Evolutionary conservation across 345 rosid species (phyloP), one percentile per base, ranked within the genome.

Genomic region (Syzygium aromaticum): DNA sequence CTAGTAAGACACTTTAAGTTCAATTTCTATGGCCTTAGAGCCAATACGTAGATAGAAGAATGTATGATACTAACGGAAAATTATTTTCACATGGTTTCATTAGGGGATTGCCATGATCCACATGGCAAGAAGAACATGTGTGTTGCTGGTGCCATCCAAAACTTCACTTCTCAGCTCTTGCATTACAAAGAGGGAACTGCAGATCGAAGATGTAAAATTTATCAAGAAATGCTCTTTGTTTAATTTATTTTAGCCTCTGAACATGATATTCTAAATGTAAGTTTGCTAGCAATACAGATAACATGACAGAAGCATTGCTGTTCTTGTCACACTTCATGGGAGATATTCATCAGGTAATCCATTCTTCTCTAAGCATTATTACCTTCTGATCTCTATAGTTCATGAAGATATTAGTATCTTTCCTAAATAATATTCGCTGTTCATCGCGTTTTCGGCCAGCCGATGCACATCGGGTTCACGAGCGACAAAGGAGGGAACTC

Each of bases 311-410:
- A 89, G 98, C 99, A 64, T 90, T 97, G 88, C 85, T 97, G 86
- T 97, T 97, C 92, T 90, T 96, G 89, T 95, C 99, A 25, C 98
- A 97, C 87, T 97, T 96, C 92, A 93, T 96, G 95, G 99, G 99
- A 87, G 99, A 96, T 88, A 90, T 97, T 85, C 98, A 96, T 88
- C 98, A 97, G 98, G 98, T 95, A 87, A 73, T 9, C 21, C 84
- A 22, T 21, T 19, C 84, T 40, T 22, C 27, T 23, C 82, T 43
- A 63, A 21, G 27, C 49, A 14, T 30, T 28, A 6, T 33, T 86
- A 30, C 77, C 25, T 10, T n/a, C 28, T 17, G 13, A 38, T 43
- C 30, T 86, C 52, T 21, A 28, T 28, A 61, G 27, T 14, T 33
- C 61, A 17, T n/a, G 12, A 85, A 28, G 52, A 27, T 80, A 22